Base-by-base conservation (phyloP, 352 stramenopile species). In the Elongisporangium undulatum region DNA sequence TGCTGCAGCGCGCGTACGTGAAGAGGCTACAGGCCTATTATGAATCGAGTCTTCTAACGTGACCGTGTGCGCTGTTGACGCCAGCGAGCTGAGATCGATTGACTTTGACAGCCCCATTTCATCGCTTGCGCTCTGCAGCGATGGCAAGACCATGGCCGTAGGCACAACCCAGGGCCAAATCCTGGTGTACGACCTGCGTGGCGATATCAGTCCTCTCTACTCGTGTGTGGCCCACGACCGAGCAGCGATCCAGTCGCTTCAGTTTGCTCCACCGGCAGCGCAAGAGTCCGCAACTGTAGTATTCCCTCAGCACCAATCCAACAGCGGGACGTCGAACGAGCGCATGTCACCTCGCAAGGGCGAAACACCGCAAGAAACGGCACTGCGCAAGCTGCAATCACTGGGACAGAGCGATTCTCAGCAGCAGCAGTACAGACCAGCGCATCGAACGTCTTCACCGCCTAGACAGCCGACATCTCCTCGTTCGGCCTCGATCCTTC, bases 101-200 rank as follows among this genome's bases (percentile, higher is more conserved):
- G 71, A 87, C 45, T 75, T 89, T 52, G 71, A 84, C 17, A 67
- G 85, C 10, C 80, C 78, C 15, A 69, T 90, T 5, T 82, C 78
- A 2, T 73, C 78, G 0, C 64, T 90, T 7, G 71, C 81, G 20
- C 63, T 90, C 4, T 87, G 78, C 61, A 78, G 74, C 6, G 80
- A 88, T 59, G 80, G 77, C 8, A 90, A 90, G 49, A 90, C 80
- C 10, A 68, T 89, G 0, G 74, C 77, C 17, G 71, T 87, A 0
- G 79, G 79, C 4, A 86, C 75, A 1, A 79, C 62, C 24, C 72
- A 51, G 3, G 82, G 82, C 17, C 72, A 86, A 20, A 76, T 92
- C 21, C 55, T 87, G 3, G 53, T 90, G 21, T 90, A 87, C 61
- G 82, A 92, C 58, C 61, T 92, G 8, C 74, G 82, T 9, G 77